Evolutionary conservation across 2,329 filamentous ascomycete species (phyloP).

Genomic region (Fusarium solani-melongenae): DNA sequence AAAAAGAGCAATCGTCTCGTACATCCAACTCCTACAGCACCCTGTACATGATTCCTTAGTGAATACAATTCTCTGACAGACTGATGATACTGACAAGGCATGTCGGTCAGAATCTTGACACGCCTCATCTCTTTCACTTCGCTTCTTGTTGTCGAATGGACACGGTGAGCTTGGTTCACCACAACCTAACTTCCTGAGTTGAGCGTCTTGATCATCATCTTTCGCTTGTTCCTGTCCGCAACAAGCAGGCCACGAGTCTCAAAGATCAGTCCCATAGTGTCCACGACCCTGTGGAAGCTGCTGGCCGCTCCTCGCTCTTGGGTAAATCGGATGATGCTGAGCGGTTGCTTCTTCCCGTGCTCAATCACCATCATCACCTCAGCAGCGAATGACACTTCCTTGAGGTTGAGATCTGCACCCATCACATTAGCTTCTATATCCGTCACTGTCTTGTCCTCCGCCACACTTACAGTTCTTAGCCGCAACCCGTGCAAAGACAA

Average conservation of each 20-base stretch:
- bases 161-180: background rate
- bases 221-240: slow-evolving; percentile 71
- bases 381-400: slow-evolving; percentile 86
- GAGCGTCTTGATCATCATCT: slow-evolving; percentile 79
- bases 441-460: background rate
- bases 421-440: slow-evolving; percentile 32
- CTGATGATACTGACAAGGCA: background rate
- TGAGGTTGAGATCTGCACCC: slow-evolving; percentile 77
- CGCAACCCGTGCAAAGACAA: slow-evolving; percentile 82
- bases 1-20: slow-evolving; percentile 26
- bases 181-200: slow-evolving; percentile 55
- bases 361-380: slow-evolving; percentile 92
- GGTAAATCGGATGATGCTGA: slow-evolving; percentile 86
- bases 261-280: slow-evolving; percentile 78
- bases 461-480: slow-evolving; percentile 77
- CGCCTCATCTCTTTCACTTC: background rate
- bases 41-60: slow-evolving; percentile 22
- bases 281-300: slow-evolving; percentile 86
- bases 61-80: slow-evolving; percentile 19
- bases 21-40: slow-evolving; percentile 37
- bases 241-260: slow-evolving; percentile 74
- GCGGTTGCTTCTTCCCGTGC: slow-evolving; percentile 78
- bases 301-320: slow-evolving; percentile 93
- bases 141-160: background rate
- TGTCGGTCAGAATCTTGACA: background rate